These are phyloP conservation scores for Cairneyella variabilis DNA, from an alignment of 495 filamentous ascomycete species.

Conservation along the genomic window DNA sequence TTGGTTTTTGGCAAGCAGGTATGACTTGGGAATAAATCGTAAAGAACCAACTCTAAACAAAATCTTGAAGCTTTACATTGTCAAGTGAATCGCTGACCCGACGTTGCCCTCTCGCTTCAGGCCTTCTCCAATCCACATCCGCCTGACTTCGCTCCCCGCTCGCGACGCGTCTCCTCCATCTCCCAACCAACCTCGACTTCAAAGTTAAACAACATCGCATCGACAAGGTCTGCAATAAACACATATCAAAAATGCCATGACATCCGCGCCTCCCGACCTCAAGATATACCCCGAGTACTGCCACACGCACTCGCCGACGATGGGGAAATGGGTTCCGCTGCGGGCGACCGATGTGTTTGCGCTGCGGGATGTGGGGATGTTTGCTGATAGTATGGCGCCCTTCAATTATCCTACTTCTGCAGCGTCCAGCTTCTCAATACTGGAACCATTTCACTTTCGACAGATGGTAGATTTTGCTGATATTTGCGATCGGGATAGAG, in stretches of 20 bases:
- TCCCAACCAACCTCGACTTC: background rate
- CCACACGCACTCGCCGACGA: constrained; percentile 78
- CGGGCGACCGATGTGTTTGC: constrained; percentile 63
- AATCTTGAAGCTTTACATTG: no score
- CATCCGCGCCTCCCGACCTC: constrained; percentile 12
- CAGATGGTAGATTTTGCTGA: background rate
- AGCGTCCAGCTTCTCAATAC: no score
- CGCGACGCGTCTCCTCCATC: constrained; percentile 6
- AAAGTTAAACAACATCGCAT: background rate
- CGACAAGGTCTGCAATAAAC: no score
- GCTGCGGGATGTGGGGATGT: constrained; percentile 55
- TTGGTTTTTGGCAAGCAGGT: no score
- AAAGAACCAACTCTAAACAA: no score
- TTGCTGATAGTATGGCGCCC: constrained; percentile 53
- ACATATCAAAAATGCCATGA: constrained; percentile 24
- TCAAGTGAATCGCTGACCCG: no score
- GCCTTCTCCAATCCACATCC: constrained; percentile 5
- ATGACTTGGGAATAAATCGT: no score
- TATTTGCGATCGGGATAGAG: constrained; percentile 9
- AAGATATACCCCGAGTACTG: constrained; percentile 78
- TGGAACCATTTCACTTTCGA: background rate
- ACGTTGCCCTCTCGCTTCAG: no score
- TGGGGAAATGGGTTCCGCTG: constrained; percentile 78
- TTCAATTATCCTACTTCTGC: background rate
- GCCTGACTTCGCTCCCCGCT: background rate